Conservation (phyloP, 495 filamentous ascomycete species). For the Delitschia confertaspora region DNA sequence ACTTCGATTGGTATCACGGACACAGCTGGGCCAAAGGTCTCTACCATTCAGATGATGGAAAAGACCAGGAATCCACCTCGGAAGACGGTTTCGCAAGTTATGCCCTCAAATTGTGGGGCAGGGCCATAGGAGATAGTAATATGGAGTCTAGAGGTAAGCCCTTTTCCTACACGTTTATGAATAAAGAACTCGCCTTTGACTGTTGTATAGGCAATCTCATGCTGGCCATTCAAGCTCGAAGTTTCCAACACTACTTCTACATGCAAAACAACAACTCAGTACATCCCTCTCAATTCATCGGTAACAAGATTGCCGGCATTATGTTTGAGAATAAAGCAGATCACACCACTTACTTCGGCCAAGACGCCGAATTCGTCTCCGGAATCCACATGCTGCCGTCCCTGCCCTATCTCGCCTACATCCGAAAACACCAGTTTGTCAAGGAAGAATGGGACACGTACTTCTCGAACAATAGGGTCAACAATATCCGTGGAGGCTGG, state of each 20-base stretch:
- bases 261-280: conserved; percentile 59
- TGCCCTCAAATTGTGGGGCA: conserved; percentile 89
- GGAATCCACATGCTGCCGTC: conserved; percentile 95
- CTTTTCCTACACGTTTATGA: not conserved
- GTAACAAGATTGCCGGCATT: conserved; percentile 83
- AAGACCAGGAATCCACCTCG: conserved; percentile 81
- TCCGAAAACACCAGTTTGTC: conserved; percentile 60
- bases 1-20: conserved; percentile 83
- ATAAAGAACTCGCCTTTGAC: not conserved
- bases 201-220: conserved; percentile 51
- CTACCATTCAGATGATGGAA: conserved; percentile 76
- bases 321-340: conserved; percentile 95
- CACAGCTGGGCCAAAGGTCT: conserved; percentile 95
- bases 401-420: conserved; percentile 57
- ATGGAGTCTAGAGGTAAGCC: conserved; percentile 69
- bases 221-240: conserved; percentile 63
- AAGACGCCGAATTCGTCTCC: conserved; percentile 71
- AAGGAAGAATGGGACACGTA: conserved; percentile 75
- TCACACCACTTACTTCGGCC: conserved; percentile 81
- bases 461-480: conserved; percentile 54
- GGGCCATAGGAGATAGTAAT: conserved; percentile 58
- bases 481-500: conserved; percentile 63
- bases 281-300: conserved; percentile 66
- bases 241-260: conserved; percentile 72
- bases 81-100: conserved; percentile 81